phyloP scores from a whole-genome alignment of 805 yeast species.

The Ogataea trehaloabstinens region DNA sequence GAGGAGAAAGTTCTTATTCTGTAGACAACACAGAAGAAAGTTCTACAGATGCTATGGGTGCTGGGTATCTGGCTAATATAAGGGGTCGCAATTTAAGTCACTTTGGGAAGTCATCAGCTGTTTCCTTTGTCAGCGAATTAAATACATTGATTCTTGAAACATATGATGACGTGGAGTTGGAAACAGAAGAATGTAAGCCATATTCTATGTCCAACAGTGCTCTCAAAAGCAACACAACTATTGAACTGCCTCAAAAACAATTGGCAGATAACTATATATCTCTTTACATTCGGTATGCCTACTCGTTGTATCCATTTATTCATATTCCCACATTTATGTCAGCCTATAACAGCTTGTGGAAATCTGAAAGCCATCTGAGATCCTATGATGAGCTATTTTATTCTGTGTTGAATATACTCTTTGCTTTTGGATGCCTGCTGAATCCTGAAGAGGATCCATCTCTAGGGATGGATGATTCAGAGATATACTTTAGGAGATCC shows the following conservation, averaged over 20 bases:
- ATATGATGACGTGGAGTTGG: neutral
- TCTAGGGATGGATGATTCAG: neutral
- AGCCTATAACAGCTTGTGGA: slow-evolving; percentile 2
- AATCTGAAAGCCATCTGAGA: neutral
- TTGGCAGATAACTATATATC: slow-evolving; percentile 1
- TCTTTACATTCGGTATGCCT: slow-evolving; percentile 1
- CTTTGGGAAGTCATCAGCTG: slow-evolving; percentile 3
- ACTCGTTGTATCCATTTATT: slow-evolving; percentile 2
- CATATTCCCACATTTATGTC: slow-evolving; percentile 4
- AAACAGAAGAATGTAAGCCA: slow-evolving; percentile 1
- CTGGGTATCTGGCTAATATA: slow-evolving; percentile 1
- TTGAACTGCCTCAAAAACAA: slow-evolving; percentile 1
- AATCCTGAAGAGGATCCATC: neutral
- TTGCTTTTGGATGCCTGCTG: slow-evolving; percentile 3
- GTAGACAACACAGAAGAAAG: neutral
- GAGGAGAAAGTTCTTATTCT: neutral
- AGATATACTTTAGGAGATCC: slow-evolving; percentile 2
- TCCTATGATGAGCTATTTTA: slow-evolving; percentile 4
- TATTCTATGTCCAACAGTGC: slow-evolving; percentile 1
- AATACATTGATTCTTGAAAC: slow-evolving; percentile 1
- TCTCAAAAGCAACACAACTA: neutral
- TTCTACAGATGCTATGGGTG: slow-evolving; percentile 4
- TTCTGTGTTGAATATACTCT: slow-evolving; percentile 1
- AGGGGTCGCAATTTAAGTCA: neutral
- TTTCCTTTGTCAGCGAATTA: slow-evolving; percentile 3